These are phyloP conservation scores for Xylaria grammica DNA, from an alignment of 495 filamentous ascomycete genomes.

Conservation along the genomic window DNA sequence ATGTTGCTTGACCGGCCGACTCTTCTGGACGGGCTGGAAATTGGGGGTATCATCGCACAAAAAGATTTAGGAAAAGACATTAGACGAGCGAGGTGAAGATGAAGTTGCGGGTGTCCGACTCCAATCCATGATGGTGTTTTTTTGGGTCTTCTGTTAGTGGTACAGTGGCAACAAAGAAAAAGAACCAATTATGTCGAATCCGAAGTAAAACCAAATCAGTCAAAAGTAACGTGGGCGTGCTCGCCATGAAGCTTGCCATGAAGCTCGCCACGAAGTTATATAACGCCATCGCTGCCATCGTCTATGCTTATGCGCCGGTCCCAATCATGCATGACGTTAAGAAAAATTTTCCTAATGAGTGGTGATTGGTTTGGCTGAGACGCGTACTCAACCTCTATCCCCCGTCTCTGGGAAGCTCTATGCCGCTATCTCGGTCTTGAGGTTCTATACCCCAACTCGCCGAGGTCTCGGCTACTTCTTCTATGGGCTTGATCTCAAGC, in stretches of 20 bases:
- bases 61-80: constrained; percentile 27
- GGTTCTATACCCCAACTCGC: constrained; percentile 41
- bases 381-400: constrained; percentile 28
- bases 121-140: constrained; percentile 24
- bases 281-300: constrained; percentile 26
- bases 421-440: constrained; percentile 61
- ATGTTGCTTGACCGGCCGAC: constrained; percentile 12
- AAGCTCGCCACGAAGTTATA: constrained; percentile 9
- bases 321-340: constrained; percentile 30
- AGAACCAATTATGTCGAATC: constrained; percentile 21
- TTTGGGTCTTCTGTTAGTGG: constrained; percentile 30
- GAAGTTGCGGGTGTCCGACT: constrained; percentile 25
- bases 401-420: constrained; percentile 49
- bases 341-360: constrained; percentile 25
- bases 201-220: constrained; percentile 23
- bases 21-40: not conserved
- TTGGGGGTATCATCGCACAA: constrained; percentile 39
- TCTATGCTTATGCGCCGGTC: constrained; percentile 32
- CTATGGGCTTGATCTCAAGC: constrained; percentile 15
- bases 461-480: constrained; percentile 20
- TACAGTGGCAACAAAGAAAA: constrained; percentile 29
- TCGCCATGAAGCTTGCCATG: not conserved
- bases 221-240: not conserved
- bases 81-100: constrained; percentile 33
- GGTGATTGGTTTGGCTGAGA: constrained; percentile 15